Conservation (phyloP, 345 rosid species). For the Citrus reticulata region DNA sequence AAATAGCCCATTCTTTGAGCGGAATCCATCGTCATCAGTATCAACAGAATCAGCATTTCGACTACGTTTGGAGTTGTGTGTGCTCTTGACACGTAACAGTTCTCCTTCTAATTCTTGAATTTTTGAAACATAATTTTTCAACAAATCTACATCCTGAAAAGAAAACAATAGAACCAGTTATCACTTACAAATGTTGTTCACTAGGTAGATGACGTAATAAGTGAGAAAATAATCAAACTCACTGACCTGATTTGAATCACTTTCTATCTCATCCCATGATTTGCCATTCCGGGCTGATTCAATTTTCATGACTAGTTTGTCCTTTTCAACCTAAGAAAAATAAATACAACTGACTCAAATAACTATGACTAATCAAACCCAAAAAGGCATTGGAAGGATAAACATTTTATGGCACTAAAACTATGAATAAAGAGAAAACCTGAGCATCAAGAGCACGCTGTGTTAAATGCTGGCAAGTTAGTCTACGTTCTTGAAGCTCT, state of each 20-base stretch:
- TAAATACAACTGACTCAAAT: conserved; percentile 4
- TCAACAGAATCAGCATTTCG: conserved; percentile 41
- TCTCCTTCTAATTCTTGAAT: conserved; percentile 95
- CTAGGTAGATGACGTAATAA: neutral
- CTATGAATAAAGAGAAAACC: conserved; percentile 36
- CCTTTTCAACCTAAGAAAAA: conserved; percentile 73
- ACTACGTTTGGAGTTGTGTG: conserved; percentile 36
- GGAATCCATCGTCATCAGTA: conserved; percentile 60
- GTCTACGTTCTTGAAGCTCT: conserved; percentile 70
- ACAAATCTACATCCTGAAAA: conserved; percentile 64
- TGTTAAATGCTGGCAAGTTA: conserved; percentile 65
- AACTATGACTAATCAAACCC: neutral
- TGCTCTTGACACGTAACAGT: conserved; percentile 51
- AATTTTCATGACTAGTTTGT: conserved; percentile 69
- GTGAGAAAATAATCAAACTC: neutral
- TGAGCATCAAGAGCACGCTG: conserved; percentile 83
- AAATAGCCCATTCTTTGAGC: conserved; percentile 43
- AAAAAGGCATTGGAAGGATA: neutral
- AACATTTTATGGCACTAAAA: neutral
- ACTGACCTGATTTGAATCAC: conserved; percentile 49
- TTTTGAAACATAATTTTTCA: conserved; percentile 66
- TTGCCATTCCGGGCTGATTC: conserved; percentile 79
- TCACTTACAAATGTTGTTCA: conserved; percentile 9
- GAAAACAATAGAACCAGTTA: conserved; percentile 3
- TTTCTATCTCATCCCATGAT: conserved; percentile 87